A percentile compares a stretch with the other conserved stretches of the same genome.
phyloP scores from a whole-genome alignment of 2,329 filamentous ascomycete species.

The Blumeria graminis region DNA sequence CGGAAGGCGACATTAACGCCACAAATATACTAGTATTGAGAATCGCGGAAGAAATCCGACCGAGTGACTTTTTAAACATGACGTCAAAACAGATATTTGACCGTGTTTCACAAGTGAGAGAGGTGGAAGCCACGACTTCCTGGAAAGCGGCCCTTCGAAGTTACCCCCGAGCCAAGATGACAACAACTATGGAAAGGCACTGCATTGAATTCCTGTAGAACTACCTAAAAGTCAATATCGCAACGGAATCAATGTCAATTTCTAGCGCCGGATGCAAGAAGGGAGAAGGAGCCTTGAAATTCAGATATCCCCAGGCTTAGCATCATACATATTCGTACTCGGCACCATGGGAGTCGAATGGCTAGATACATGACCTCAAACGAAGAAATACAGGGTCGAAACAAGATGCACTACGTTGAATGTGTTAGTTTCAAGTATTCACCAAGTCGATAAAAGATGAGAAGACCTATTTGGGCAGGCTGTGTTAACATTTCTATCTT shows the following conservation, averaged over 20 bases:
- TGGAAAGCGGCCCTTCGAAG: background rate
- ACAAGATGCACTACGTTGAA: background rate
- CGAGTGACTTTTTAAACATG: background rate
- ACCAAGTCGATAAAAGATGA: background rate
- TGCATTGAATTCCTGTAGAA: background rate
- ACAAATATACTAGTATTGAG: background rate
- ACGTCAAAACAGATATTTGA: background rate
- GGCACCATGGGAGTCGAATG: background rate
- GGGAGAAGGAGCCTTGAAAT: background rate
- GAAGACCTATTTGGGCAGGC: background rate
- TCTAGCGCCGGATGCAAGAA: no score
- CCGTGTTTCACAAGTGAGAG: background rate
- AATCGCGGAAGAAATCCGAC: background rate
- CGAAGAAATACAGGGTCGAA: background rate
- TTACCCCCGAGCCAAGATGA: background rate
- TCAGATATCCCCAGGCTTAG: background rate
- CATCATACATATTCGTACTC: background rate
- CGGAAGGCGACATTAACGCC: background rate
- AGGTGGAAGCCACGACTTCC: background rate
- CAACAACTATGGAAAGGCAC: background rate
- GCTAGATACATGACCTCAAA: background rate
- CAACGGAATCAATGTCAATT: background rate
- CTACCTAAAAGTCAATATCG: background rate
- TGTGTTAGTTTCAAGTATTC: background rate
- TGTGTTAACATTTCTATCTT: no score